These are phyloP conservation scores for Rhizophagus clarus DNA, from an alignment of 192 early-diverging fungal genomes.

Conservation along the genomic window DNA sequence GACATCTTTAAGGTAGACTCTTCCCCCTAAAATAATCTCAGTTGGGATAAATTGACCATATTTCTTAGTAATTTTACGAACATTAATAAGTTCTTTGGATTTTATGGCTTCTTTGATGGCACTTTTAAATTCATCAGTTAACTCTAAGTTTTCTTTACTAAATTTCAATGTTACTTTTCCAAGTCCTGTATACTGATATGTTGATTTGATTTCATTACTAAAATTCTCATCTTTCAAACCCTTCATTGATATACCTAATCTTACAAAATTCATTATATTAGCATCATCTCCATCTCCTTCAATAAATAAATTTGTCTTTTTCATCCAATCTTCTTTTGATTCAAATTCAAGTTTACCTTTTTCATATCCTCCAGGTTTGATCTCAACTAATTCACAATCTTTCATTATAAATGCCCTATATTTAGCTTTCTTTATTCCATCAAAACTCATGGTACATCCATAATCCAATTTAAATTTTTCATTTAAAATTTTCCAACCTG, in stretches of 20 bases:
- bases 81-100: background rate
- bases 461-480: background rate
- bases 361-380: background rate
- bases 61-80: background rate
- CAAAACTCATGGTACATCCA: background rate
- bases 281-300: background rate
- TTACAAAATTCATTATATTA: background rate
- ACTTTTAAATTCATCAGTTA: background rate
- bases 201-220: background rate
- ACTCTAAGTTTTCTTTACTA: background rate
- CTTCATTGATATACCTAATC: background rate
- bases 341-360: background rate
- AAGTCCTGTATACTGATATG: background rate
- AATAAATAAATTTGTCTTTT: background rate
- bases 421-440: background rate
- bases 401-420: background rate
- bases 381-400: background rate
- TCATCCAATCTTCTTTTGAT: background rate
- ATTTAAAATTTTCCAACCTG: background rate
- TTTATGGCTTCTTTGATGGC: background rate
- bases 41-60: background rate
- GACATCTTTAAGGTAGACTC: background rate
- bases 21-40: background rate
- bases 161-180: background rate
- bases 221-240: background rate